phyloP scores from a whole-genome alignment of 805 yeast species.

The Sugiyamaella boreocaroliniensis region DNA sequence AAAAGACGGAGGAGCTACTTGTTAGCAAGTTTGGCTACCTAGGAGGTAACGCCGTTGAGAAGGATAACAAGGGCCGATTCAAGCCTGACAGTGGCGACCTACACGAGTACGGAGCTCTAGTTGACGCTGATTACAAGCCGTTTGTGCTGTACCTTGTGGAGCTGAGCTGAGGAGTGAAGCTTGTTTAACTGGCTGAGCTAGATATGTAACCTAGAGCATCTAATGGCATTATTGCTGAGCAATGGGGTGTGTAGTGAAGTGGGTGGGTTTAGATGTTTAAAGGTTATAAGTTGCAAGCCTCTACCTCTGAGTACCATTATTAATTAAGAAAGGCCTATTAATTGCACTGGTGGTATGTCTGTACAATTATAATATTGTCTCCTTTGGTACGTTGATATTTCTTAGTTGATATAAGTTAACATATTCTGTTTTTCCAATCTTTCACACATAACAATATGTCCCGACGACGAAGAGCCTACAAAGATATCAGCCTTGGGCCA shows the following conservation, averaged over 20 bases:
- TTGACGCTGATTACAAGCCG: conserved; percentile 94
- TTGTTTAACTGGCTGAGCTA: background rate
- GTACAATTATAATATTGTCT: no score
- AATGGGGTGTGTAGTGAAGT: no score
- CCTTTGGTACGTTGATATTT: no score
- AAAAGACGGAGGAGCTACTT: conserved; percentile 62
- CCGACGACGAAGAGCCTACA: conserved; percentile 18
- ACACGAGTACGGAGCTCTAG: conserved; percentile 84
- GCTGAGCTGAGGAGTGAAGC: conserved; percentile 18
- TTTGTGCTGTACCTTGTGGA: conserved; percentile 73
- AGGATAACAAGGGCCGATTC: conserved; percentile 59
- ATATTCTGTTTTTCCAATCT: background rate
- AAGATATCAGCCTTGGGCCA: conserved; percentile 9
- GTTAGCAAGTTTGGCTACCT: conserved; percentile 75
- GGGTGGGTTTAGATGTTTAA: no score
- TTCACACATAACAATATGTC: conserved; percentile 15
- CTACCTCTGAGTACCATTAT: no score
- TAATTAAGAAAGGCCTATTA: no score
- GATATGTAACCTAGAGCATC: background rate
- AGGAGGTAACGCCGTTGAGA: conserved; percentile 80
- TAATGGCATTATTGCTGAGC: no score
- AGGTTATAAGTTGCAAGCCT: no score
- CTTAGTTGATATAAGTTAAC: no score
- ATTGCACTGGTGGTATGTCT: no score
- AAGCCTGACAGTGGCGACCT: conserved; percentile 47